Evolutionary conservation across 768 basidiomycete species (phyloP).

Genomic region (Hygrophoropsis aurantiaca): DNA sequence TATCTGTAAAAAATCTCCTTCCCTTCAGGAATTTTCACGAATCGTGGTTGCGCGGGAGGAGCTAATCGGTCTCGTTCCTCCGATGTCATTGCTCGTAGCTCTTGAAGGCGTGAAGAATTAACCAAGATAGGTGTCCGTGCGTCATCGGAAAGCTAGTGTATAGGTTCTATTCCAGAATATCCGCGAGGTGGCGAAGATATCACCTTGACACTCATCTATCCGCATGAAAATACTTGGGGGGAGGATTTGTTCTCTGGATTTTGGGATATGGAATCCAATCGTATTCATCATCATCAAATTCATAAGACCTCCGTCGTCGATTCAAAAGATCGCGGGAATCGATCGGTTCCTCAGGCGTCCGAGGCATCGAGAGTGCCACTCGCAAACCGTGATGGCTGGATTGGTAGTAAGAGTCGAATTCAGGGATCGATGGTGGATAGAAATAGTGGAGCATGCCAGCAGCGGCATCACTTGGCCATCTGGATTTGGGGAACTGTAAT

Average conservation of each 20-base stretch:
- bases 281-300: background rate
- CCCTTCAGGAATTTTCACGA: too few species aligned
- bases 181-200: background rate
- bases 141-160: slow-evolving; percentile 6
- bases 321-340: background rate
- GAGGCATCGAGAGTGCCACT: background rate
- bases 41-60: slow-evolving; percentile 1
- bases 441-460: background rate
- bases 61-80: slow-evolving; percentile 5
- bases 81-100: background rate
- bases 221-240: background rate
- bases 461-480: background rate
- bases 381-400: background rate
- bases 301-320: background rate
- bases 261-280: slow-evolving; percentile 6
- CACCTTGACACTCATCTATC: background rate
- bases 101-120: background rate
- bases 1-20: too few species aligned
- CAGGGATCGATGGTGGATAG: too few species aligned
- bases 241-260: background rate
- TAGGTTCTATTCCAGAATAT: background rate
- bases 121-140: slow-evolving; percentile 2
- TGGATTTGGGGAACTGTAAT: background rate
- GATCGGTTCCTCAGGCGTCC: background rate
- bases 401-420: slow-evolving; percentile 1